Evolutionary conservation across 495 filamentous ascomycete genomes (phyloP), one percentile per base, ranked within the genome.

Genomic region (Tuber brumale): DNA sequence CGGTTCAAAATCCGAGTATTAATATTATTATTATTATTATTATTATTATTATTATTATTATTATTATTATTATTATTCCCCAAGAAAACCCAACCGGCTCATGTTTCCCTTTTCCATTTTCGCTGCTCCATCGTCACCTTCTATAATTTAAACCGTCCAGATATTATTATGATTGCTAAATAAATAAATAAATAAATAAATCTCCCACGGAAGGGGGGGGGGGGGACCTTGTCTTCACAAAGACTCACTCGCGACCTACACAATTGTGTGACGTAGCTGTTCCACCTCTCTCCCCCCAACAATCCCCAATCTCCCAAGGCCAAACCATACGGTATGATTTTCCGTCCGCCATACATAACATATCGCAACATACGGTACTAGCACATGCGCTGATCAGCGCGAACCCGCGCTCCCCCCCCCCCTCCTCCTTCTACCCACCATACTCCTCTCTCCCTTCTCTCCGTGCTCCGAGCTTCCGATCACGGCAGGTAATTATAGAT

Each of bases 401-500:
- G 10, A 61, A 31, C 51, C 51, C 51, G 51, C 9, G n/a, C 51
- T 3, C 12, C 0, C 51, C 10, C 51, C 37, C 37, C 37, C 5
- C 37, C 37, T 39, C 37, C 5, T 39, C 37, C n/a, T n/a, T n/a
- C n/a, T 0, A 2, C 23, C 51, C 6, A 0, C 10, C n/a, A n/a
- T n/a, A n/a, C n/a, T 23, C 3, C 9, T 9, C 3, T 0, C 0
- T 4, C 12, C 48, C 7, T 4, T 8, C 21, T 0, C 19, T 48
- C 23, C 23, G 23, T n/a, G 21, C 48, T 51, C 23, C 19, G 45
- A 21, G 45, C 48, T n/a, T 61, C 51, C 51, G 51, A 31, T 16
- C n/a, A 61, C 51, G 51, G 51, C 51, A 61, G 51, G 51, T 61
- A 61, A 61, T 61, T 61, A 61, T 61, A 61, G 51, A n/a, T 12